Percentiles rank a stretch among this genome's conserved stretches.
phyloP scores from a whole-genome alignment of 148 eudicot genomes.

The Nyssa sinensis region DNA sequence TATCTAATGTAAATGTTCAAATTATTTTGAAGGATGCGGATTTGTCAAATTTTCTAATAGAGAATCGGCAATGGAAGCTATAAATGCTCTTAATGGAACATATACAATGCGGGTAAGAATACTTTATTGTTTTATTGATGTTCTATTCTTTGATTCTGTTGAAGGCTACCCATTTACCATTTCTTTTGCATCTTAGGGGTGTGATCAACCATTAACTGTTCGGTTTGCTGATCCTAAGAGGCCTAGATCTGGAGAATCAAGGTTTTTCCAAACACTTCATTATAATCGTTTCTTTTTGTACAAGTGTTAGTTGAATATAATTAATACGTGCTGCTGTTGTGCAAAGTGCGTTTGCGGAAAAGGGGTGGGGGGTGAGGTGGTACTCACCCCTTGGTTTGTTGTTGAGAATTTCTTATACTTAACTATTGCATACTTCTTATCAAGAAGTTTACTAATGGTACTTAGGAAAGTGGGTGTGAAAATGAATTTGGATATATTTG shows the following conservation, averaged over 20 bases:
- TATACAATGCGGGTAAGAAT: constrained; percentile 82
- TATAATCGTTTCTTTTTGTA: background rate
- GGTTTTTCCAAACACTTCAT: constrained; percentile 37
- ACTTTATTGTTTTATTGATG: background rate
- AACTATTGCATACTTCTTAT: background rate
- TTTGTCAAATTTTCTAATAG: constrained; percentile 79
- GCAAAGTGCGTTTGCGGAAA: too few relatives aligned
- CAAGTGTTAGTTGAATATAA: background rate
- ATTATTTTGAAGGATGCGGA: constrained; percentile 75
- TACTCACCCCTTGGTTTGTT: background rate
- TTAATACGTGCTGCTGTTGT: too few relatives aligned
- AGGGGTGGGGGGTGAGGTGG: too few relatives aligned
- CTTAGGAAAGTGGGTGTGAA: too few relatives aligned
- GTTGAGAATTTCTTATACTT: background rate
- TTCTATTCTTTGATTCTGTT: background rate
- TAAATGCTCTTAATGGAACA: constrained; percentile 75
- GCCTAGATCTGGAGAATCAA: constrained; percentile 87
- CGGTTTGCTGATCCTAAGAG: constrained; percentile 98
- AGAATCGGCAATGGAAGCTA: constrained; percentile 90
- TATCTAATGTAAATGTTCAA: constrained; percentile 3
- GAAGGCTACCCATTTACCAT: background rate
- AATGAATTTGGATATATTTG: too few relatives aligned
- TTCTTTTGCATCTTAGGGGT: constrained; percentile 55
- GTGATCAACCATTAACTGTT: constrained; percentile 88
- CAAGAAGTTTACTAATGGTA: too few relatives aligned